Evolutionary conservation across 306 rosid species (phyloP).

Genomic region (Pterocarpus macrocarpus): DNA sequence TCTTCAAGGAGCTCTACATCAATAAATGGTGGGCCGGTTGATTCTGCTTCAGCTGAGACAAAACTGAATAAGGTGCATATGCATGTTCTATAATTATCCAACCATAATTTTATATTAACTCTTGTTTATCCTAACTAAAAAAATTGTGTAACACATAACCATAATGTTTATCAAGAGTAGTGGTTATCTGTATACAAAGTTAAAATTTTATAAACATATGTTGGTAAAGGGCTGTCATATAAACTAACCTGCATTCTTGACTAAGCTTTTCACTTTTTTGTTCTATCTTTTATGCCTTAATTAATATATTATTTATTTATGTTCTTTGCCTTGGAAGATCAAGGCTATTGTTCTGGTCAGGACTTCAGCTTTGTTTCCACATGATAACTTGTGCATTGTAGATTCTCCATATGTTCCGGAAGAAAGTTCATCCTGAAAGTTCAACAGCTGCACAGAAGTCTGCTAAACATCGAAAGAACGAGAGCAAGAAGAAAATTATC

Average conservation of each 20-base stretch:
- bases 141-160: not conserved
- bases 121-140: slow-evolving; percentile 14
- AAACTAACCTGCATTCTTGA: slow-evolving; percentile 4
- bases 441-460: slow-evolving; percentile 57
- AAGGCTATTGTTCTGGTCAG: not conserved
- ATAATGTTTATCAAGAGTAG: not conserved
- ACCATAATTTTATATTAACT: not conserved
- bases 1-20: slow-evolving; percentile 62
- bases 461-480: slow-evolving; percentile 57
- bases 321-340: not conserved
- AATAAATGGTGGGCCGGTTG: slow-evolving; percentile 55
- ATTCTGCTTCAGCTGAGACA: slow-evolving; percentile 78
- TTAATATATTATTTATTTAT: not conserved
- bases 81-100: not conserved
- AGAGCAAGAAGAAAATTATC: slow-evolving; percentile 63
- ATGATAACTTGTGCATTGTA: slow-evolving; percentile 50
- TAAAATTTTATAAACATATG: not conserved
- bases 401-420: slow-evolving; percentile 87
- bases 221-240: not conserved
- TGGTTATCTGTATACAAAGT: not conserved
- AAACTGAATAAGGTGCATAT: slow-evolving; percentile 80
- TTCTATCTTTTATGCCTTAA: not conserved
- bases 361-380: no score
- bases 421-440: slow-evolving; percentile 87
- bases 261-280: not conserved